These are phyloP conservation scores for Nicotiana paniculata DNA, from an alignment of 257 asterid species.

Conservation along the genomic window DNA sequence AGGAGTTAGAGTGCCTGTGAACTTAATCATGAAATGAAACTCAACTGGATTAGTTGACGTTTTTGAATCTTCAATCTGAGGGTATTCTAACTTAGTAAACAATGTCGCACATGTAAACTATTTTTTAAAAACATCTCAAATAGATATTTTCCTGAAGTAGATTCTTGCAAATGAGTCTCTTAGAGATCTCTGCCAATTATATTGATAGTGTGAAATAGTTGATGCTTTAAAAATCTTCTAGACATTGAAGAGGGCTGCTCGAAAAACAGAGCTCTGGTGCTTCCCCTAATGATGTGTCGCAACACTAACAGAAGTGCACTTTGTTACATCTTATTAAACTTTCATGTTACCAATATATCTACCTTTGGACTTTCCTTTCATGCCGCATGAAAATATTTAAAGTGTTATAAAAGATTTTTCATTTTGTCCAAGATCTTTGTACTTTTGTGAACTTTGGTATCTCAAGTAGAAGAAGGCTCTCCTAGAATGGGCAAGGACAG, in stretches of 20 bases:
- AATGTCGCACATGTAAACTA: too few relatives aligned
- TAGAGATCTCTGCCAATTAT: too few relatives aligned
- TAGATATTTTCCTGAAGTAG: too few relatives aligned
- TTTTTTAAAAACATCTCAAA: too few relatives aligned
- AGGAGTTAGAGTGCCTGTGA: too few relatives aligned
- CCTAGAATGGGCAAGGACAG: not conserved
- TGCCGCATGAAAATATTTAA: not conserved
- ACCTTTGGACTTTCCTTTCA: not conserved
- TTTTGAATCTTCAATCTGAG: too few relatives aligned
- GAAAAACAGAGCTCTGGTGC: not conserved
- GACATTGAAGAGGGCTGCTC: not conserved
- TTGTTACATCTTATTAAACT: not conserved
- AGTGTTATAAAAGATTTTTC: not conserved
- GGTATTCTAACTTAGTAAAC: too few relatives aligned
- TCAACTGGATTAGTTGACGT: too few relatives aligned
- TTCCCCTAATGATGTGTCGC: not conserved
- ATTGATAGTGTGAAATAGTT: too few relatives aligned
- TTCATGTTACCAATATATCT: not conserved
- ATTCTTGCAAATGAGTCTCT: too few relatives aligned
- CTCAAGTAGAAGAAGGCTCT: not conserved
- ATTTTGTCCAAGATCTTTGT: not conserved
- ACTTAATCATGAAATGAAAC: too few relatives aligned
- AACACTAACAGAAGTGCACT: not conserved
- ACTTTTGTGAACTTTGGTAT: not conserved
- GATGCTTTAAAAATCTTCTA: too few relatives aligned